These are phyloP conservation scores for Saksenaea oblongispora DNA, from an alignment of 371 early-diverging fungal genomes.

Conservation along the genomic window DNA sequence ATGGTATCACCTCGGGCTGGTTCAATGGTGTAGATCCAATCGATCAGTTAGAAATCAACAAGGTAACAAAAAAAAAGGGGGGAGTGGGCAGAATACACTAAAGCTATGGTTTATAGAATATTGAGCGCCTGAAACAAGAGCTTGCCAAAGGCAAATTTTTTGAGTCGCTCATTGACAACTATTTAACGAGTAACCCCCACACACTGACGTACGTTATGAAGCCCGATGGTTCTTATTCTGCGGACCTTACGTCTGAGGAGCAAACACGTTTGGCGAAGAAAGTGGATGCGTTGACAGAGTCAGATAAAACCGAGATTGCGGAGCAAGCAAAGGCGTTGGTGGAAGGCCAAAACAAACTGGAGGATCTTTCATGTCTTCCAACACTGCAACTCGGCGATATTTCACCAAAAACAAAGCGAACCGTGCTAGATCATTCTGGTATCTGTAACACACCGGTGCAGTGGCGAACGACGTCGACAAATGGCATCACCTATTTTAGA, in stretches of 20 bases:
- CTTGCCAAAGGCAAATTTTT: slow-evolving; percentile 69
- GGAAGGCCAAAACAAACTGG: slow-evolving; percentile 69
- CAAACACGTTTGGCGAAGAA: slow-evolving; percentile 60
- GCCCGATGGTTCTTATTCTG: slow-evolving; percentile 69
- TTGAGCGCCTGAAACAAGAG: slow-evolving; percentile 73
- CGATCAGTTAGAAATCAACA: slow-evolving; percentile 80
- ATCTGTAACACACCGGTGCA: slow-evolving; percentile 67
- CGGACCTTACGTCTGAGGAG: slow-evolving; percentile 64
- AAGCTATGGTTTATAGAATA: slow-evolving; percentile 45
- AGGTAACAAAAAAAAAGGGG: slow-evolving; percentile 31
- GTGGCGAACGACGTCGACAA: slow-evolving; percentile 83
- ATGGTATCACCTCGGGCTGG: slow-evolving; percentile 79
- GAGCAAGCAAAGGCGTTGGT: slow-evolving; percentile 64
- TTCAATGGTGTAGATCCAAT: slow-evolving; percentile 89
- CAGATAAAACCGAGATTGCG: slow-evolving; percentile 61
- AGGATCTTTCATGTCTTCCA: slow-evolving; percentile 85
- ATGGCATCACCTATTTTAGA: slow-evolving; percentile 90
- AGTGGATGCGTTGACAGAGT: slow-evolving; percentile 56
- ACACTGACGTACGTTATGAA: slow-evolving; percentile 81
- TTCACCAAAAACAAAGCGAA: slow-evolving; percentile 58
- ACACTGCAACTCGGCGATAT: slow-evolving; percentile 80
- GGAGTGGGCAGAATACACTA: not conserved
- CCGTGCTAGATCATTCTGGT: slow-evolving; percentile 67
- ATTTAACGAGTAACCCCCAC: slow-evolving; percentile 79
- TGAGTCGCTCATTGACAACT: slow-evolving; percentile 68